These are phyloP conservation scores for Iris pallida DNA, from an alignment of 116 monocot species.

Conservation along the genomic window DNA sequence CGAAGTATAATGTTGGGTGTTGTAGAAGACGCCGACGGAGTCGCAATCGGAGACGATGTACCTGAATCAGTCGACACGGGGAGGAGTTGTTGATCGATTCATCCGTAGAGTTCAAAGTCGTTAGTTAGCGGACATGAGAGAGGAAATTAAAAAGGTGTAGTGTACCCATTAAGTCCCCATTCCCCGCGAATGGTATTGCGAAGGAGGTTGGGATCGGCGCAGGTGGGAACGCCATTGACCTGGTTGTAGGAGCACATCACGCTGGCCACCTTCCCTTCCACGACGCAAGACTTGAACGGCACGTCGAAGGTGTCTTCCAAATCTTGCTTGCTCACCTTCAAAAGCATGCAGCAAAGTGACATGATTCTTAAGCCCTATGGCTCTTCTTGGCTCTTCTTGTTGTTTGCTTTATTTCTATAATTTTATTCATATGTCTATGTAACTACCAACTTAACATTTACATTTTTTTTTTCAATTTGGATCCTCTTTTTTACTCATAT, in stretches of 20 bases:
- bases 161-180: constrained; percentile 63
- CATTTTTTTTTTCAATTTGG: too few species aligned
- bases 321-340: constrained; percentile 71
- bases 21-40: constrained; percentile 58
- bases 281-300: constrained; percentile 69
- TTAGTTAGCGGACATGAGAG: neutral
- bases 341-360: too few species aligned
- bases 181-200: constrained; percentile 42
- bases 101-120: too few species aligned
- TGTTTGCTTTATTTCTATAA: too few species aligned
- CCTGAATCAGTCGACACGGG: constrained; percentile 2
- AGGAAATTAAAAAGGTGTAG: constrained; percentile 2
- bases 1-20: constrained; percentile 42
- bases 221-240: constrained; percentile 70
- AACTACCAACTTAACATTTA: too few species aligned
- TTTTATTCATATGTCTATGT: too few species aligned
- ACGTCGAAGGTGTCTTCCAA: constrained; percentile 79
- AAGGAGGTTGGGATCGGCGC: constrained; percentile 64
- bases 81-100: neutral
- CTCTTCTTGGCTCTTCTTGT: too few species aligned
- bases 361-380: too few species aligned
- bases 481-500: too few species aligned
- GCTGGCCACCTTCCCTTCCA: constrained; percentile 62
- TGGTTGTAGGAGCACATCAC: constrained; percentile 94
- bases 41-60: constrained; percentile 90